These are phyloP conservation scores for Vitis hybrid DNA, from an alignment of 177 flowering plant genomes.

Conservation along the genomic window DNA sequence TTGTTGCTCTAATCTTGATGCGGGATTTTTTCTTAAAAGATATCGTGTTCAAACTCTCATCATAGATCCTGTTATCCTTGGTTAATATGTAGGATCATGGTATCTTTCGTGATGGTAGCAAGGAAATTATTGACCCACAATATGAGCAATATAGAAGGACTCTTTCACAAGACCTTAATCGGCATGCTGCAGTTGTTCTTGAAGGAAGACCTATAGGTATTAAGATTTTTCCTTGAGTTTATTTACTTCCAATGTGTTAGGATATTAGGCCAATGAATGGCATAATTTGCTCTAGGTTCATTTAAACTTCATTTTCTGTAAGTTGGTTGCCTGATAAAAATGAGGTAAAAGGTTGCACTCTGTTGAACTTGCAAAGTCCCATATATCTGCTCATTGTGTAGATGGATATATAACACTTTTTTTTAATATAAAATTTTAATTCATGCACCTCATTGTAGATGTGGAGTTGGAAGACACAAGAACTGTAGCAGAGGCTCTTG, in stretches of 20 bases:
- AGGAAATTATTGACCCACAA: constrained; percentile 60
- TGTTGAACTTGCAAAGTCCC: neutral
- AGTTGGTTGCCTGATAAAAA: neutral
- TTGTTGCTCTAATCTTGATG: too few relatives aligned
- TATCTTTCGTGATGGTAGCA: constrained; percentile 61
- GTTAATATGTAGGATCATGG: constrained; percentile 80
- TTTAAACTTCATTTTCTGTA: neutral
- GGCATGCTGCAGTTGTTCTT: constrained; percentile 98
- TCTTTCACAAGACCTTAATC: constrained; percentile 79
- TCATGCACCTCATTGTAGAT: constrained; percentile 42
- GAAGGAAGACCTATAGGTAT: constrained; percentile 82
- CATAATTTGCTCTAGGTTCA: neutral
- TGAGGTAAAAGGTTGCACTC: neutral
- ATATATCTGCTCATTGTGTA: neutral
- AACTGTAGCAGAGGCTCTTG: constrained; percentile 89
- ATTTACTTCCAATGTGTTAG: neutral
- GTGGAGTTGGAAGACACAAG: constrained; percentile 70
- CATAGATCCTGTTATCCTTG: constrained; percentile 1
- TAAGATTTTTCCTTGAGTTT: constrained; percentile 7
- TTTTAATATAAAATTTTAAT: neutral
- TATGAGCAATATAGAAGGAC: constrained; percentile 66
- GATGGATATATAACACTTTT: neutral
- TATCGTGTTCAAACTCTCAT: too few relatives aligned
- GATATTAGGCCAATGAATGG: neutral
- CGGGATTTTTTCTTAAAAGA: too few relatives aligned